Conservation (phyloP, 257 asterid genomes). For the Apocynum venetum region DNA sequence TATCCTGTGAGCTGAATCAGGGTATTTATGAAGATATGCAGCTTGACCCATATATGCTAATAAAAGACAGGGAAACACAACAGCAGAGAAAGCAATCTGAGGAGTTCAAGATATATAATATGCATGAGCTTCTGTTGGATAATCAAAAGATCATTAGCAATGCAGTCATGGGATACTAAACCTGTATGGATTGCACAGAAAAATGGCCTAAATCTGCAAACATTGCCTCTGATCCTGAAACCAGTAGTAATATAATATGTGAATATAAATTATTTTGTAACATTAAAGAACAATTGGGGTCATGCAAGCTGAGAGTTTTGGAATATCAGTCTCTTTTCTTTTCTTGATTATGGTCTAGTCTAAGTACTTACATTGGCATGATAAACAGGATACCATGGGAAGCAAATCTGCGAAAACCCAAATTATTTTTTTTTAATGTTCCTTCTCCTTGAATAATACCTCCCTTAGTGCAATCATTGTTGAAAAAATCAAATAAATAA, state of each 20-base stretch:
- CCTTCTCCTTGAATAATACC: not conserved
- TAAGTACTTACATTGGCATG: not conserved
- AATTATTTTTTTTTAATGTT: not conserved
- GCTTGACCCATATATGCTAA: constrained; percentile 98
- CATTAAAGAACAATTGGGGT: not conserved
- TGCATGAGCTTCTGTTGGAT: not conserved
- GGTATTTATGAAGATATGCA: constrained; percentile 73
- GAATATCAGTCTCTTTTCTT: not conserved
- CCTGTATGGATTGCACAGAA: constrained; percentile 92
- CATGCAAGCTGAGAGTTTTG: not conserved
- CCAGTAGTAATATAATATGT: not conserved
- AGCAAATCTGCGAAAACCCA: not conserved
- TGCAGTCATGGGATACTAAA: constrained; percentile 16
- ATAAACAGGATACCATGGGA: not conserved
- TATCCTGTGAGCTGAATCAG: constrained; percentile 48
- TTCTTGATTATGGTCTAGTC: not conserved
- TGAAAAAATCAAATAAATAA: not conserved
- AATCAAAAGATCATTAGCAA: not conserved
- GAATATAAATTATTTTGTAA: not conserved
- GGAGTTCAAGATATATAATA: constrained; percentile 10
- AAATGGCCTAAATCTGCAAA: constrained; percentile 98
- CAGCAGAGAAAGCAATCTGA: constrained; percentile 83
- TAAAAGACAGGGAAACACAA: constrained; percentile 93
- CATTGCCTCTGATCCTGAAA: constrained; percentile 98
- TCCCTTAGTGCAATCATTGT: not conserved